phyloP scores from a whole-genome alignment of 2,329 filamentous ascomycete genomes.

The Colletotrichum cereale region DNA sequence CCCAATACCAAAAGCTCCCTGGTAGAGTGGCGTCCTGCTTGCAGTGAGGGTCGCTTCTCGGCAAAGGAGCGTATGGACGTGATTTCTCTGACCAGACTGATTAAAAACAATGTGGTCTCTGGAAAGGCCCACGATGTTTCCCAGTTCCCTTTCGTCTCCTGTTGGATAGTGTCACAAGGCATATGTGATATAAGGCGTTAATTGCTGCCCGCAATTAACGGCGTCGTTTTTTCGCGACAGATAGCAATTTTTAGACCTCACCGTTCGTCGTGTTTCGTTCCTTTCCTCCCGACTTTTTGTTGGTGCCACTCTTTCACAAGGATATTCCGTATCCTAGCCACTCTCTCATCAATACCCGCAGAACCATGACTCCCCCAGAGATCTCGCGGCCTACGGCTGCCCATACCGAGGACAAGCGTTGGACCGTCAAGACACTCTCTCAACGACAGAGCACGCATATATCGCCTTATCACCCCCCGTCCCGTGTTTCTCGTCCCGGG shows the following conservation, averaged over 20 bases:
- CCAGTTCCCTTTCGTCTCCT: not conserved
- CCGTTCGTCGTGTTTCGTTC: conserved; percentile 6
- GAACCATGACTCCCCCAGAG: conserved; percentile 4
- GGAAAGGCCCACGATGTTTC: not conserved
- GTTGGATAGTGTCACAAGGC: no score
- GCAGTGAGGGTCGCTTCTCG: not conserved
- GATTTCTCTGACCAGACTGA: not conserved
- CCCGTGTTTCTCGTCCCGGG: not conserved
- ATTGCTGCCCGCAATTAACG: no score
- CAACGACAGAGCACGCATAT: not conserved
- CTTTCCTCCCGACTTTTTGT: conserved; percentile 8
- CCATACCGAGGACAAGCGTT: conserved; percentile 13
- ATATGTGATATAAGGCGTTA: no score
- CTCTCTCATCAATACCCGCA: not conserved
- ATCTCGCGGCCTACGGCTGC: conserved; percentile 8
- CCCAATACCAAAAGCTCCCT: conserved; percentile 3
- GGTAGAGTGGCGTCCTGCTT: not conserved
- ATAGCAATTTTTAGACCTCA: not conserved
- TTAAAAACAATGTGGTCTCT: conserved; percentile 3
- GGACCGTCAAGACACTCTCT: not conserved
- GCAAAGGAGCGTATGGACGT: not conserved
- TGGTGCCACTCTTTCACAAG: conserved; percentile 14
- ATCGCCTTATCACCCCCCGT: not conserved
- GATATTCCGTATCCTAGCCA: conserved; percentile 9
- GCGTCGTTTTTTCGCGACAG: no score